Percentiles rank a stretch among this genome's conserved stretches.
phyloP scores from a whole-genome alignment of 2,329 filamentous ascomycete genomes.

The Fusarium chuoi region DNA sequence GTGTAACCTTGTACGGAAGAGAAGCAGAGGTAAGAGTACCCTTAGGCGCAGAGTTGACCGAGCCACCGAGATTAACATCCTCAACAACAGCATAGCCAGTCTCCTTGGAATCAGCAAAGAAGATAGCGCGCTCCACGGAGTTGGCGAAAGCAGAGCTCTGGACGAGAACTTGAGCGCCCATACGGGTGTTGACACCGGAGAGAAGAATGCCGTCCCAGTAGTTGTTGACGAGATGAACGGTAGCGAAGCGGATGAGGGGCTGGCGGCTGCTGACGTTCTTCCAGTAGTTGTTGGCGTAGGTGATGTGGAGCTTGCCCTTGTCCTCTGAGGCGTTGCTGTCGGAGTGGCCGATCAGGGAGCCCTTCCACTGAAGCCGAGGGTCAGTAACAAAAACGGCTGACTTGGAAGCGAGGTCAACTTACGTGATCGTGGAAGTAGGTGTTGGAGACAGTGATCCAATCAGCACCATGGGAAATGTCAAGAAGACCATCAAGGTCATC shows the following conservation, averaged over 20 bases:
- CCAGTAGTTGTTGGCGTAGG: slow-evolving; percentile 75
- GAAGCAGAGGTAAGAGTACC: slow-evolving; percentile 63
- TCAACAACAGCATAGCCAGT: slow-evolving; percentile 56
- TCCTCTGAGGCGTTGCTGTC: slow-evolving; percentile 67
- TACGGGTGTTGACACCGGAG: slow-evolving; percentile 65
- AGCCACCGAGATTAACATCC: slow-evolving; percentile 56
- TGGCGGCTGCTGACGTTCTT: slow-evolving; percentile 70
- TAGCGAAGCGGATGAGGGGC: slow-evolving; percentile 74
- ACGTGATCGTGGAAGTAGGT: slow-evolving; percentile 48
- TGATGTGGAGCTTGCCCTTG: slow-evolving; percentile 69
- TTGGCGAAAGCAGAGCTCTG: slow-evolving; percentile 64
- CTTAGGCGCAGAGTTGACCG: slow-evolving; percentile 52
- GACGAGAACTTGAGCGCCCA: slow-evolving; percentile 65
- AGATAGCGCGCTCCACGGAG: slow-evolving; percentile 48
- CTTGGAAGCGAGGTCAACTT: neutral
- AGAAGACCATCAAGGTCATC: slow-evolving; percentile 76
- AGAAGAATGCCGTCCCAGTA: slow-evolving; percentile 54
- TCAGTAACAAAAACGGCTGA: neutral
- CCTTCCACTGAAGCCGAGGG: slow-evolving; percentile 57
- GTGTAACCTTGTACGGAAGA: slow-evolving; percentile 60
- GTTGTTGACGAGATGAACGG: slow-evolving; percentile 69
- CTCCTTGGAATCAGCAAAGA: slow-evolving; percentile 53
- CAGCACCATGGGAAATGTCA: slow-evolving; percentile 70
- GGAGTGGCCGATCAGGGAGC: slow-evolving; percentile 67
- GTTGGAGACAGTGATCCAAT: slow-evolving; percentile 64